Evolutionary conservation across 768 basidiomycete genomes (phyloP).

Genomic region (Albatrellus ellisii): DNA sequence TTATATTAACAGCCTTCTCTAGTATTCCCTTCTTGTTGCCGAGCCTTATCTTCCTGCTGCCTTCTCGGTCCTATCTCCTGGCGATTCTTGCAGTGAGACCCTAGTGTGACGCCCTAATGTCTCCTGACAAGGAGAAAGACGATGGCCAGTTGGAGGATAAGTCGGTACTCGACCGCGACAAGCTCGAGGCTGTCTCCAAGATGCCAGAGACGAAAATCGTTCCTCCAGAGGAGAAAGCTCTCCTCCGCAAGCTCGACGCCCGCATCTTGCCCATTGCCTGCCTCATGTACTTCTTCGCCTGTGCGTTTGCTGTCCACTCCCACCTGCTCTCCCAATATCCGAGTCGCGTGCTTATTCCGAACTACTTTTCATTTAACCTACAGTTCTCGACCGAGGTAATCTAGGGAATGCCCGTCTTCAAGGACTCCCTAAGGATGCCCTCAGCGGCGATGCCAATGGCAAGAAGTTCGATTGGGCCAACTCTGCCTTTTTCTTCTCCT

Average conservation of each 20-base stretch:
- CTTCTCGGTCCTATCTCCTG: no score
- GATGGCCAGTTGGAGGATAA: no score
- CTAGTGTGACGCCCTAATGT: no score
- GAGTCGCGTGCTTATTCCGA: neutral
- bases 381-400: slow-evolving; percentile 62
- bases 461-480: slow-evolving; percentile 67
- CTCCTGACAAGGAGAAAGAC: no score
- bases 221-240: slow-evolving; percentile 30
- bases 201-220: no score
- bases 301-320: slow-evolving; percentile 26
- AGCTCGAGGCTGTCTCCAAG: no score
- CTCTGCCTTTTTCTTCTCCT: slow-evolving; percentile 69
- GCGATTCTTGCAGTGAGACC: no score
- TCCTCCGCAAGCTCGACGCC: slow-evolving; percentile 52
- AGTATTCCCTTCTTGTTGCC: no score
- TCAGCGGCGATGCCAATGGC: slow-evolving; percentile 58
- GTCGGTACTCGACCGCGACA: no score
- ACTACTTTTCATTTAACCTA: neutral
- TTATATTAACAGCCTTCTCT: no score
- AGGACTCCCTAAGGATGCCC: slow-evolving; percentile 47
- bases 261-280: slow-evolving; percentile 63
- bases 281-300: slow-evolving; percentile 65
- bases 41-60: no score
- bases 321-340: neutral
- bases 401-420: slow-evolving; percentile 70